phyloP scores from a whole-genome alignment of 2,329 filamentous ascomycete genomes.

The Fusarium papillatum region DNA sequence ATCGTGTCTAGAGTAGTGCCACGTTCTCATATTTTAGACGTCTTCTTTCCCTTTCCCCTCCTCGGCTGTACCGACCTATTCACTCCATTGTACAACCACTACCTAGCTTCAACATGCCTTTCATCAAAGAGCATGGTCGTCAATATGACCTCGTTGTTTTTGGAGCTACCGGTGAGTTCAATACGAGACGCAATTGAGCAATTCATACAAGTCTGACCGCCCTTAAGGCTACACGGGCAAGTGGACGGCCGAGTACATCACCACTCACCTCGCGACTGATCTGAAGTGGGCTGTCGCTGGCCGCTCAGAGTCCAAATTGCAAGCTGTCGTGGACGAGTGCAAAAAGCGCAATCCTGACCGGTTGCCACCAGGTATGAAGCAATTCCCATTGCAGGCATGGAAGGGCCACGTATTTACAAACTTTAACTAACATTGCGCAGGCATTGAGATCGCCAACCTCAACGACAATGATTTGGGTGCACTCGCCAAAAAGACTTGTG shows the following conservation, averaged over 20 bases:
- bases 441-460: constrained; percentile 66
- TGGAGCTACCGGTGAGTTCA: constrained; percentile 66
- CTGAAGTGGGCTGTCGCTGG: constrained; percentile 92
- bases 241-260: constrained; percentile 82
- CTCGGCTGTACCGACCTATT: neutral
- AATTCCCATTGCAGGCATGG: neutral
- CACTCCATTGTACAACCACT: neutral
- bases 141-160: constrained; percentile 71
- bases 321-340: constrained; percentile 76
- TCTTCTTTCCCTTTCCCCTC: no score
- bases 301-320: constrained; percentile 82
- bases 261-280: constrained; percentile 77
- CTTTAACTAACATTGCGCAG: constrained; percentile 44
- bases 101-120: constrained; percentile 52
- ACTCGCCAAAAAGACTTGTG: constrained; percentile 68
- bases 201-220: constrained; percentile 17
- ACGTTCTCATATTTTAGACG: neutral
- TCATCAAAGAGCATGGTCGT: constrained; percentile 62
- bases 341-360: constrained; percentile 78
- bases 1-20: constrained; percentile 8
- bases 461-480: constrained; percentile 59
- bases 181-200: neutral
- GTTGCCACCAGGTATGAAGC: constrained; percentile 72
- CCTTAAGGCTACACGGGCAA: constrained; percentile 84
- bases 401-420: neutral